Evolutionary conservation across 805 yeast genomes (phyloP), one percentile per base, ranked within the genome.

Genomic region (Sugiyamaella americana): DNA sequence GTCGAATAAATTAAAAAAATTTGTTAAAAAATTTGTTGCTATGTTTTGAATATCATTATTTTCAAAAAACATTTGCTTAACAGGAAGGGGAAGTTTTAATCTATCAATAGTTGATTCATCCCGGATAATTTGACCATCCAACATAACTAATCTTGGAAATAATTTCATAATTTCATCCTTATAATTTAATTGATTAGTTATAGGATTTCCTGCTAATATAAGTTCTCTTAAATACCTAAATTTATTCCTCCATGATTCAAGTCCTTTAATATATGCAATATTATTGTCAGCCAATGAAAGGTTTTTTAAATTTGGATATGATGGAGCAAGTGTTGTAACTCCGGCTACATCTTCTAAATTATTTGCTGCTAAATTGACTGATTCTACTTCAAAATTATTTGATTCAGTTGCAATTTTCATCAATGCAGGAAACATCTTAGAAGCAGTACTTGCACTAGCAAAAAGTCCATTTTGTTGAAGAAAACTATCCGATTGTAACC

Each of bases 381-480:
- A 81, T 24, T 80, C 82, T 3, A 88, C 82, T 44, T 77, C 76
- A 2, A 70, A 66, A 26, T 8, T 8, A 8, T 8, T 13, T 13
- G 13, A 26, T 26, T 26, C 32, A 21, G 21, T 13, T 1, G 95
- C 95, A 5, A 91, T 65, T 60, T 83, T 85, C 84, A 91, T 78
- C 53, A 93, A 67, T 0, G 98, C 98, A 8, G 87, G 84, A 63
- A 91, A 87, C 75, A 88, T 82, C 64, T 91, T 93, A 11, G 89
- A 74, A 29, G 82, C 74, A 1, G 86, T 79, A 8, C 79, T 65
- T 13, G 75, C 68, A 3, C 80, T 67, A 13, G 77, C 74, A 51
- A 88, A 80, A 44, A 87, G 69, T 0, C 95, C 95, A 50, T 73
- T 74, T 17, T 73, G 66, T 10, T 64, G 67, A 36, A 91, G 69